Base-by-base conservation (phyloP, 2,329 filamentous ascomycete species). In the Pestalotiopsis fici region DNA sequence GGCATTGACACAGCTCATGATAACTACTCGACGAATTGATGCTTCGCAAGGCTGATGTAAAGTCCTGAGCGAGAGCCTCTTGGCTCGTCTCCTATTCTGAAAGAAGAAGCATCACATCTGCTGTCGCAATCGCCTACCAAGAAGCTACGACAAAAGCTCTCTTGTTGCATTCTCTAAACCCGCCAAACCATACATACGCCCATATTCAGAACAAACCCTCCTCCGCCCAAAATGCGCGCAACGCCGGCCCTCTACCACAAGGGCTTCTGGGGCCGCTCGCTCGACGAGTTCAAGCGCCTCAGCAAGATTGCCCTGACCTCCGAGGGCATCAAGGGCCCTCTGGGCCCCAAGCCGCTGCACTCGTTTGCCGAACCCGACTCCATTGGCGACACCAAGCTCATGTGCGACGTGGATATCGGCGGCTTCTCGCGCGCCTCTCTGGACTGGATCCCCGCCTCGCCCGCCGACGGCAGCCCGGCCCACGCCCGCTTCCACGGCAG, bases 341-440 rank as follows among this genome's bases (percentile, higher is more conserved):
- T 84, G 1, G 87, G 87, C 27, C 90, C 92, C 1, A 88, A 87
- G 68, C 82, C 86, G 6, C 85, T 96, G 39, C 87, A 91, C 74
- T 82, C 84, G 71, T 95, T 95, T 80, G 82, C 86, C 73, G 73
- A 76, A 21, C 76, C 82, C 55, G 80, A 82, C 25, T 82, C 83
- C 3, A 74, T 88, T 47, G 71, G 79, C 43, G 81, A 83, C 69
- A 88, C 86, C 79, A 96, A 97, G 78, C 84, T 92, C 71, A 96
- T 98, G 90, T 93, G 91, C 72, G 95, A 99, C 78, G 85, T 85
- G 67, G 91, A 95, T 74, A 93, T 97, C 27, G 95, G 95, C 69
- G 96, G 95, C 67, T 95, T 89, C 82, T 97, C 95, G 39, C 88
- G 87, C 21, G 91, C 90, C 55, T 82, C 88, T 57, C 84, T 98